These are phyloP conservation scores for Penicillium nordicum DNA, from an alignment of 2,329 filamentous ascomycete genomes.

Conservation along the genomic window DNA sequence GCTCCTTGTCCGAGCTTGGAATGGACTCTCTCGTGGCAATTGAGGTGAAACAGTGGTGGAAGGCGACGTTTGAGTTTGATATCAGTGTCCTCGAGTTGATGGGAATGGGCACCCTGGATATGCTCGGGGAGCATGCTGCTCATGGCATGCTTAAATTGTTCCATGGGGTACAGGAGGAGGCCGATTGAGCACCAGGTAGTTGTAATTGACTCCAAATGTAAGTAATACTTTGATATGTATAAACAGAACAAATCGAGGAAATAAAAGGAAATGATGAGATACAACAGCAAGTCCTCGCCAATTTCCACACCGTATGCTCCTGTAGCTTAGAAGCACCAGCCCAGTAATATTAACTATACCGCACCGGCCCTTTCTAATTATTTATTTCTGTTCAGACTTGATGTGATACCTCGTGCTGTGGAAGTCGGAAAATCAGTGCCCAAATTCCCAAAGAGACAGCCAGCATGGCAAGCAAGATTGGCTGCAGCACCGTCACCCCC, in stretches of 20 bases:
- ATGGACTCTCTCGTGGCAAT: conserved; percentile 32
- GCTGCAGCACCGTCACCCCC: conserved; percentile 57
- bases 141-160: conserved; percentile 8
- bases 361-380: background rate
- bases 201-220: background rate
- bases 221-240: background rate
- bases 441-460: conserved; percentile 17
- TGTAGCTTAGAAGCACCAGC: no score
- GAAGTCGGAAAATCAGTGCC: conserved; percentile 8
- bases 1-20: conserved; percentile 20
- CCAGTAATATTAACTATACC: background rate
- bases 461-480: conserved; percentile 53
- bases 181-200: background rate
- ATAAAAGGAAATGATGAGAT: background rate
- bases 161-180: background rate
- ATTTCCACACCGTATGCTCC: background rate
- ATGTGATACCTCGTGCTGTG: conserved; percentile 6
- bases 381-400: conserved; percentile 1
- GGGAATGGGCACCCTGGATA: conserved; percentile 13
- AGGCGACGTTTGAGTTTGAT: conserved; percentile 18
- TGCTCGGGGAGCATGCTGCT: conserved; percentile 13
- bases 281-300: background rate
- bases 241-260: background rate
- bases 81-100: conserved; percentile 28
- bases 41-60: conserved; percentile 29